A percentile compares a stretch with the other conserved stretches of the same genome.
Evolutionary conservation across 768 basidiomycete genomes (phyloP).

Genomic region (Boletus rubescentipes): DNA sequence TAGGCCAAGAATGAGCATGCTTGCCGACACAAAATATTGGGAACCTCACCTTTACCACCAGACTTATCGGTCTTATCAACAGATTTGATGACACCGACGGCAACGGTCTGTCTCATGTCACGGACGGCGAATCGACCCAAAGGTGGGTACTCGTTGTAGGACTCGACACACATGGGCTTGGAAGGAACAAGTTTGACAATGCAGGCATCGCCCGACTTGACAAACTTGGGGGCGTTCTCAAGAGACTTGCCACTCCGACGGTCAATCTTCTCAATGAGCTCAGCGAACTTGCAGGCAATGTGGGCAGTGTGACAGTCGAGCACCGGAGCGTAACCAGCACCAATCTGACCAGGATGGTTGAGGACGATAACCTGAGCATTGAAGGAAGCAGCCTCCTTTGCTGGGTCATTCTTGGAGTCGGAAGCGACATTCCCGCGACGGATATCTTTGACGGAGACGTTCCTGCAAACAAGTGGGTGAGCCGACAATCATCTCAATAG

Average conservation of each 20-base stretch:
- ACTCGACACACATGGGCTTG: constrained; percentile 96
- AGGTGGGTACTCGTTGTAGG: constrained; percentile 97
- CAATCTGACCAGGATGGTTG: constrained; percentile 99
- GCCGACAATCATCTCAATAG: background rate
- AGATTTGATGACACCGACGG: constrained; percentile 97
- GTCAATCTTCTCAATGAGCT: constrained; percentile 99
- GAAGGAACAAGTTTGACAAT: constrained; percentile 96
- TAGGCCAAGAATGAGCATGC: constrained; percentile 30
- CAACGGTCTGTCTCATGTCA: constrained; percentile 99
- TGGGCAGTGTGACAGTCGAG: constrained; percentile 99
- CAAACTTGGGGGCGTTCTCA: constrained; percentile 88
- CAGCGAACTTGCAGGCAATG: constrained; percentile 99
- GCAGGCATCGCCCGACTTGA: constrained; percentile 99
- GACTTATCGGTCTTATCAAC: constrained; percentile 93
- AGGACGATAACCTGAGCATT: constrained; percentile 99
- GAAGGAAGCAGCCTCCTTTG: constrained; percentile 99
- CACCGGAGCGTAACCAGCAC: constrained; percentile 97
- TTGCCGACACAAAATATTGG: background rate
- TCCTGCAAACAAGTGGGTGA: constrained; percentile 50
- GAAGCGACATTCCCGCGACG: constrained; percentile 99
- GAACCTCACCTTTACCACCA: constrained; percentile 74
- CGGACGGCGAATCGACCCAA: constrained; percentile 99
- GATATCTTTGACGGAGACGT: constrained; percentile 99
- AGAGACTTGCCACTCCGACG: constrained; percentile 95
- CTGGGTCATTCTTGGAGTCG: constrained; percentile 99